Conservation (phyloP, 495 filamentous ascomycete species). For the Annulohypoxylon bovei region DNA sequence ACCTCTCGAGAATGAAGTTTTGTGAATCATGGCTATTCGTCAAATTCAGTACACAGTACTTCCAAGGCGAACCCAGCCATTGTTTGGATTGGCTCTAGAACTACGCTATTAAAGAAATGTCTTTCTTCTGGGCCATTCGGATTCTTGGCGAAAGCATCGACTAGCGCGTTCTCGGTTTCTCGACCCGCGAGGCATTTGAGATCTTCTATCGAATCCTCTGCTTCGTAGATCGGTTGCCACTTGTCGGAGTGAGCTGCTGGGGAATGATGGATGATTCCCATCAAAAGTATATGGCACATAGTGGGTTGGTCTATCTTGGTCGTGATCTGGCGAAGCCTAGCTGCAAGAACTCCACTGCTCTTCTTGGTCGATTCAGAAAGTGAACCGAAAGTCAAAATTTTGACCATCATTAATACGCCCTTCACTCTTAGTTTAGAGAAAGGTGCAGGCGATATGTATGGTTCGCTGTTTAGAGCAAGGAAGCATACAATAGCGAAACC, state of each 20-base stretch:
- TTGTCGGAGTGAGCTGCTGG: constrained; percentile 45
- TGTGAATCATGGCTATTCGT: constrained; percentile 12
- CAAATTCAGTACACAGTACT: constrained; percentile 50
- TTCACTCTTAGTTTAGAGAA: constrained; percentile 52
- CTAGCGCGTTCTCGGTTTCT: constrained; percentile 45
- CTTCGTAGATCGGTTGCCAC: constrained; percentile 50
- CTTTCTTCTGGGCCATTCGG: constrained; percentile 44
- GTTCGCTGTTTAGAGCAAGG: constrained; percentile 48
- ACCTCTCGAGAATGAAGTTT: not conserved
- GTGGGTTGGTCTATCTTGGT: constrained; percentile 50
- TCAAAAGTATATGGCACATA: constrained; percentile 54
- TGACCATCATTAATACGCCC: constrained; percentile 50
- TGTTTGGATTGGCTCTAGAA: constrained; percentile 48
- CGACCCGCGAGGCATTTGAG: constrained; percentile 51
- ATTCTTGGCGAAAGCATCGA: constrained; percentile 51
- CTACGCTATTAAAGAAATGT: constrained; percentile 50
- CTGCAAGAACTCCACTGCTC: constrained; percentile 15
- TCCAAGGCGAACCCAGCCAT: constrained; percentile 51
- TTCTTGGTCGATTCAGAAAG: constrained; percentile 22
- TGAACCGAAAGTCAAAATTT: constrained; percentile 47
- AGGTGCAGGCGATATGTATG: constrained; percentile 49
- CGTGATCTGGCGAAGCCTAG: constrained; percentile 43
- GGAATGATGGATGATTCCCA: constrained; percentile 47
- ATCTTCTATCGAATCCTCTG: constrained; percentile 50
- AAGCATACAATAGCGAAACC: constrained; percentile 53